phyloP scores from a whole-genome alignment of 371 early-diverging fungal species.

The Mortierella sp. region DNA sequence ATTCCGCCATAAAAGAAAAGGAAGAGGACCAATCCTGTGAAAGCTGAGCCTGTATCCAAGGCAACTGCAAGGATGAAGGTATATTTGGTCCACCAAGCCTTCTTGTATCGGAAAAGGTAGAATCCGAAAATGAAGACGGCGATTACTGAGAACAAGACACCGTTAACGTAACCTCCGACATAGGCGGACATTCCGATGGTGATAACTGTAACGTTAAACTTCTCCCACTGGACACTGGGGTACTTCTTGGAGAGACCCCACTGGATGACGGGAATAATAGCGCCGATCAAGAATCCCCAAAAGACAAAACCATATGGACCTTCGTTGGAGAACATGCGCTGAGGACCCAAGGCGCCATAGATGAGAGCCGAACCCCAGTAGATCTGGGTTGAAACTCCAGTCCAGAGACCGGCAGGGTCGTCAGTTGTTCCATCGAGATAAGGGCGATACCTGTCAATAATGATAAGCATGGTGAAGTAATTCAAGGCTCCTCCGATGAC shows the following conservation, averaged over 20 bases:
- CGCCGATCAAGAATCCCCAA: constrained; percentile 64
- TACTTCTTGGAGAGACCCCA: constrained; percentile 43
- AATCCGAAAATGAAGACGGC: constrained; percentile 74
- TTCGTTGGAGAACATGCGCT: constrained; percentile 66
- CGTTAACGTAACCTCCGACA: constrained; percentile 27
- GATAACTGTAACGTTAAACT: constrained; percentile 30
- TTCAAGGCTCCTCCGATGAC: constrained; percentile 46
- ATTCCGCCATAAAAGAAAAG: constrained; percentile 47
- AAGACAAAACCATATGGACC: constrained; percentile 65
- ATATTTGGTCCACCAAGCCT: constrained; percentile 79
- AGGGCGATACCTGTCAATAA: constrained; percentile 23
- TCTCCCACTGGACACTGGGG: constrained; percentile 25
- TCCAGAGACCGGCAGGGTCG: constrained; percentile 38
- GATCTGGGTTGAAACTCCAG: constrained; percentile 13
- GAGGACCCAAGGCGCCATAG: constrained; percentile 73
- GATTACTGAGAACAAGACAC: constrained; percentile 65
- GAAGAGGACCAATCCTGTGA: constrained; percentile 64
- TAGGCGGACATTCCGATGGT: constrained; percentile 24
- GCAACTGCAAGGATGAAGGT: constrained; percentile 82
- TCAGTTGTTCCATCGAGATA: constrained; percentile 11
- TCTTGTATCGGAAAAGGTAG: constrained; percentile 66
- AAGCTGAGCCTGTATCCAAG: constrained; percentile 75
- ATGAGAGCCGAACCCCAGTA: constrained; percentile 40
- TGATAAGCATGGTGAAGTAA: constrained; percentile 26
- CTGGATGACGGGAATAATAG: constrained; percentile 58